These are phyloP conservation scores for Aethionema arabicum DNA, from an alignment of 345 rosid genomes.

Conservation along the genomic window DNA sequence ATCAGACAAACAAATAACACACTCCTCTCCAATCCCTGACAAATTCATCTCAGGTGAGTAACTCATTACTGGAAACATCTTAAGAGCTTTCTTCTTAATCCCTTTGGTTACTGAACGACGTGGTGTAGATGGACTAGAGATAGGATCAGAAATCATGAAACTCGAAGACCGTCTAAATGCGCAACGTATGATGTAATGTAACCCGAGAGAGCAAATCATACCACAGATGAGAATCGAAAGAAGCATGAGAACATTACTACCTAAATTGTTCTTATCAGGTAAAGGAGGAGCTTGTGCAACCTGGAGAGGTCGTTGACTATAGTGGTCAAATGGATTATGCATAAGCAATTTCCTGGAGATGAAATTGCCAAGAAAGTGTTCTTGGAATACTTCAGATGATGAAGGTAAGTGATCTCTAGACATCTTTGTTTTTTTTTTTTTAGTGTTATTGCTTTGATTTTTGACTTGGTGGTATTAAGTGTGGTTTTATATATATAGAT, in stretches of 20 bases:
- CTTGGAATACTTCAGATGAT: slow-evolving; percentile 34
- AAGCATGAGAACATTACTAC: slow-evolving; percentile 46
- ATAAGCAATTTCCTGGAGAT: slow-evolving; percentile 42
- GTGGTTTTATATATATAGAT: slow-evolving; percentile 31
- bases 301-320: slow-evolving; percentile 20
- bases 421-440: slow-evolving; percentile 25
- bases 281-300: slow-evolving; percentile 15
- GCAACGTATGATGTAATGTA: slow-evolving; percentile 54
- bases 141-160: slow-evolving; percentile 41
- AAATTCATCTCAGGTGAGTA: slow-evolving; percentile 46
- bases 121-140: slow-evolving; percentile 28
- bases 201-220: slow-evolving; percentile 48
- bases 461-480: slow-evolving; percentile 28
- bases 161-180: slow-evolving; percentile 47
- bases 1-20: slow-evolving; percentile 60
- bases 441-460: slow-evolving; percentile 15
- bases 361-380: slow-evolving; percentile 24
- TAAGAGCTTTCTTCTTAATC: slow-evolving; percentile 45
- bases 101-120: slow-evolving; percentile 39
- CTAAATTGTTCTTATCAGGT: slow-evolving; percentile 36
- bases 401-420: slow-evolving; percentile 23
- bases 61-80: slow-evolving; percentile 46
- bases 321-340: slow-evolving; percentile 34
- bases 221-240: slow-evolving; percentile 54
- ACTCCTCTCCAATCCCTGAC: slow-evolving; percentile 51